Evolutionary conservation across 768 basidiomycete genomes (phyloP).

Genomic region (Leucosporidium yakuticum): DNA sequence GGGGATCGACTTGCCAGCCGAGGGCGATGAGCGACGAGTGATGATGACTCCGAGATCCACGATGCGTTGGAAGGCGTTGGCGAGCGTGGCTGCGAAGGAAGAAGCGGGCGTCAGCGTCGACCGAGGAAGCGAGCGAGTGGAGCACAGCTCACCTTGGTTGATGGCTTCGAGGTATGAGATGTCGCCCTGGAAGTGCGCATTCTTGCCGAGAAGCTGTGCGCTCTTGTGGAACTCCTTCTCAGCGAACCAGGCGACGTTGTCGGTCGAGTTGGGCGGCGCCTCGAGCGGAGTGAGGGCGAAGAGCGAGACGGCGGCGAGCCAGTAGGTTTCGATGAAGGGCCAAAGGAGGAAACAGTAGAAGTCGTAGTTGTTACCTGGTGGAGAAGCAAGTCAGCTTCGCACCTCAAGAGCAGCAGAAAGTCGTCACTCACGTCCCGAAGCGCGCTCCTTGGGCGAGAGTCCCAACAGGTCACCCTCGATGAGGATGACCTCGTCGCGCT

Average conservation of each 20-base stretch:
- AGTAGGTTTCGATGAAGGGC: conserved; percentile 13
- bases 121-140: too few species aligned
- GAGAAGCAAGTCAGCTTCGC: not conserved
- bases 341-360: conserved; percentile 35
- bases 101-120: not conserved
- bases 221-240: conserved; percentile 25
- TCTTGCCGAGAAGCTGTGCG: conserved; percentile 30
- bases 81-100: conserved; percentile 20
- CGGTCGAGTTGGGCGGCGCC: not conserved
- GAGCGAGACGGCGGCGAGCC: conserved; percentile 33
- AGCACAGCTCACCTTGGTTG: conserved; percentile 25
- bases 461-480: conserved; percentile 21
- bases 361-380: conserved; percentile 16
- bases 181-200: conserved; percentile 33
- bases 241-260: conserved; percentile 26
- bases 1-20: conserved; percentile 21
- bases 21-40: conserved; percentile 10
- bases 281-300: conserved; percentile 24
- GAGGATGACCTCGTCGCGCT: conserved; percentile 32
- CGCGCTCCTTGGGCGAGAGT: conserved; percentile 23
- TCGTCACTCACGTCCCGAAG: conserved; percentile 13
- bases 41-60: conserved; percentile 34
- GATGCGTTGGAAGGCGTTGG: conserved; percentile 35
- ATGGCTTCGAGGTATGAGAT: conserved; percentile 36
- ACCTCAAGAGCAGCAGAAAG: conserved; percentile 10